These are phyloP conservation scores for Serendipita sp. DNA, from an alignment of 1,284 basidiomycete species.

Conservation along the genomic window DNA sequence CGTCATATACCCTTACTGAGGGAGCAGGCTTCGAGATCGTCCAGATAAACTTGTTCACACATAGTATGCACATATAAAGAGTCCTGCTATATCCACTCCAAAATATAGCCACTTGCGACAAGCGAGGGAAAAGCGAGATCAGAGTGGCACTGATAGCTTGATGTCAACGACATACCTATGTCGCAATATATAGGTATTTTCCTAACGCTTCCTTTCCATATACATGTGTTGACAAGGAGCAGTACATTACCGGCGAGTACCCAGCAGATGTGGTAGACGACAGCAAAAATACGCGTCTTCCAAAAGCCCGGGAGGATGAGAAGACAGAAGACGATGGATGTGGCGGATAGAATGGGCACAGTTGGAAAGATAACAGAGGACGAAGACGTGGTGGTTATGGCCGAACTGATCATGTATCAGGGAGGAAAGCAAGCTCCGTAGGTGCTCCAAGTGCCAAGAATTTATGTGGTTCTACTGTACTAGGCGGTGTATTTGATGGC, in stretches of 20 bases:
- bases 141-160: background rate
- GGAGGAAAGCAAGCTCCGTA: background rate
- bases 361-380: background rate
- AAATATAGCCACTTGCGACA: background rate
- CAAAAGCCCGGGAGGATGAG: background rate
- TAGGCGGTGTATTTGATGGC: too few species aligned
- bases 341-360: background rate
- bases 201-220: background rate
- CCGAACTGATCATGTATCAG: too few species aligned
- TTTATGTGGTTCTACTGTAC: background rate
- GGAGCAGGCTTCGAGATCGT: background rate
- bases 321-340: background rate
- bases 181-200: background rate
- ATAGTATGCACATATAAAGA: background rate
- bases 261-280: background rate
- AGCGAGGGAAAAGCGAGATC: background rate
- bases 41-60: background rate
- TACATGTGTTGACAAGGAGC: background rate
- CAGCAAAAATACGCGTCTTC: background rate
- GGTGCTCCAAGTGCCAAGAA: too few species aligned
- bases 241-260: background rate
- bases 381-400: too few species aligned
- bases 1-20: background rate
- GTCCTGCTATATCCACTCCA: too few species aligned
- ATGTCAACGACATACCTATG: background rate